Evolutionary conservation across 1,139 yeast species (phyloP).

Genomic region (Martiniozyma asiatica): DNA sequence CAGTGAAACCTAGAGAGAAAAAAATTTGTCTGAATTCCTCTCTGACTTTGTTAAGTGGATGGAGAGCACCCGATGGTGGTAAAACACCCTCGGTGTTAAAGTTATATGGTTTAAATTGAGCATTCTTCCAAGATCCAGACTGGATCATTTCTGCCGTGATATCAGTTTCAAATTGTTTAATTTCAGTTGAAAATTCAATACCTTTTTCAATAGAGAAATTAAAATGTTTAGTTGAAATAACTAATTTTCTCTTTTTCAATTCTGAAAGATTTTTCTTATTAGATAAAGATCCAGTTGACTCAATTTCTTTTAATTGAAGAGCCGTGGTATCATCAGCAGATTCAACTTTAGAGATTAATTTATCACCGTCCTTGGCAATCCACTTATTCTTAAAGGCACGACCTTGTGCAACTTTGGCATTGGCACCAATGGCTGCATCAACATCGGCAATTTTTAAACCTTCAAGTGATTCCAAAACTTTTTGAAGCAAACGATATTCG

Average conservation of each 20-base stretch:
- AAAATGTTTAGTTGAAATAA: conserved; percentile 57
- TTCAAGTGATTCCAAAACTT: conserved; percentile 62
- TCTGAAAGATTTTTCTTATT: conserved; percentile 56
- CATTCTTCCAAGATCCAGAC: conserved; percentile 70
- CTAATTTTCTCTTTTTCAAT: conserved; percentile 86
- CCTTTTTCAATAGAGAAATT: conserved; percentile 76
- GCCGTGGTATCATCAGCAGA: conserved; percentile 61
- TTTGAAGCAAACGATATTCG: conserved; percentile 70
- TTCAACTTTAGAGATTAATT: conserved; percentile 30
- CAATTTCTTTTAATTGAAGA: conserved; percentile 46
- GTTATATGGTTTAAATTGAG: conserved; percentile 88
- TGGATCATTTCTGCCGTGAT: conserved; percentile 84
- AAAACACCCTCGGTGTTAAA: conserved; percentile 88
- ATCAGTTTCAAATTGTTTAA: conserved; percentile 81
- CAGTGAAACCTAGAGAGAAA: conserved; percentile 95
- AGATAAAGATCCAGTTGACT: conserved; percentile 41
- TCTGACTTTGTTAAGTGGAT: conserved; percentile 90
- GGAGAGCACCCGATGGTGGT: conserved; percentile 86
- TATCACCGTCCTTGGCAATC: conserved; percentile 80
- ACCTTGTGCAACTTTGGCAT: conserved; percentile 90
- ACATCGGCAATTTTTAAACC: conserved; percentile 80
- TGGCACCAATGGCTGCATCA: conserved; percentile 59
- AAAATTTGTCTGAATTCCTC: conserved; percentile 97
- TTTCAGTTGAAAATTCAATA: conserved; percentile 67
- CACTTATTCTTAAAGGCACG: conserved; percentile 98